Conservation (phyloP, 2,329 filamentous ascomycete species). For the Aspergillus aculeatus region DNA sequence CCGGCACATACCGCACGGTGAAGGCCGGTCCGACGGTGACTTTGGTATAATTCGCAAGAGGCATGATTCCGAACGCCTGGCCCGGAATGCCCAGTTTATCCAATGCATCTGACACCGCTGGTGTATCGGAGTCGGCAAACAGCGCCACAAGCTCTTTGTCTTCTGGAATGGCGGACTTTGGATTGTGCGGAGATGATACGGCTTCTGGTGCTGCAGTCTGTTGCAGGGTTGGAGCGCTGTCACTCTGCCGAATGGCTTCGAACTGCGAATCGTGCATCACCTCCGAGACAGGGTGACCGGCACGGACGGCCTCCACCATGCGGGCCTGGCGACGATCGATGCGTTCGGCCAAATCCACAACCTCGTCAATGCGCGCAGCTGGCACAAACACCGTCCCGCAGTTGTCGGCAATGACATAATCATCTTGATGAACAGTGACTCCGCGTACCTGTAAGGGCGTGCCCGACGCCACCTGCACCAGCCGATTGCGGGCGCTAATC, state of each 20-base stretch:
- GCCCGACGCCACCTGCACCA: constrained; percentile 33
- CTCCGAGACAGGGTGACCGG: constrained; percentile 17
- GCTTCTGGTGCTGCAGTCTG: background rate
- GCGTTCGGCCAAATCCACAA: constrained; percentile 14
- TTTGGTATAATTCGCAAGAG: constrained; percentile 27
- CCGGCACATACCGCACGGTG: constrained; percentile 31
- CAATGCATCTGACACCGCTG: constrained; percentile 22
- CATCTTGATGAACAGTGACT: constrained; percentile 17
- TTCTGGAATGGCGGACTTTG: constrained; percentile 11
- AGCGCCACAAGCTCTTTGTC: constrained; percentile 19
- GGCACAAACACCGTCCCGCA: constrained; percentile 22
- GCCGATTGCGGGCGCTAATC: constrained; percentile 33
- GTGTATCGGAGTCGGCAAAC: constrained; percentile 20
- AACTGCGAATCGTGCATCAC: constrained; percentile 24
- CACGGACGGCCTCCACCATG: constrained; percentile 21
- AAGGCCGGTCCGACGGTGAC: constrained; percentile 34
- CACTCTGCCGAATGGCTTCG: constrained; percentile 13
- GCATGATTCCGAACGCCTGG: constrained; percentile 21
- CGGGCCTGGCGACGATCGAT: constrained; percentile 18
- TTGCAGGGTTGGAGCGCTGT: no score
- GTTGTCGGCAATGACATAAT: constrained; percentile 23
- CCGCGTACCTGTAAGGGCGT: constrained; percentile 23
- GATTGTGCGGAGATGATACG: background rate
- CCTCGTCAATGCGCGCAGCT: constrained; percentile 16
- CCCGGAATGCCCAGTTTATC: constrained; percentile 23